Evolutionary conservation across 805 yeast species (phyloP).

Genomic region (Cyberlindnera samutprakarnensis): DNA sequence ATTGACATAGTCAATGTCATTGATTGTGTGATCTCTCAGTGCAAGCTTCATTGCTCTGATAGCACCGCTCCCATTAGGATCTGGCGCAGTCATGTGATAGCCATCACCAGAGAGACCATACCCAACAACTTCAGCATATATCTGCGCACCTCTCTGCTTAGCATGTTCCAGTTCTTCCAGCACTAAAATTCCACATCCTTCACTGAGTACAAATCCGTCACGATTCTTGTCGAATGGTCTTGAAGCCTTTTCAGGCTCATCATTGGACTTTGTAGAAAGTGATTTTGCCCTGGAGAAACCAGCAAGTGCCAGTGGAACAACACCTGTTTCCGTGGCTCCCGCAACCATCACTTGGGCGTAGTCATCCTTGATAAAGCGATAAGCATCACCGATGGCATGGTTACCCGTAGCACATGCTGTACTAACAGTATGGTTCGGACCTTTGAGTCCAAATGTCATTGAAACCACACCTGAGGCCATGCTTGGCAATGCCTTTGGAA

Average conservation of each 20-base stretch:
- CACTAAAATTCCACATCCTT: constrained; percentile 81
- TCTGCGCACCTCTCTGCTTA: constrained; percentile 46
- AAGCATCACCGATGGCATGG: constrained; percentile 91
- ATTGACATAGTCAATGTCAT: constrained; percentile 67
- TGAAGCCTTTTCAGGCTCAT: constrained; percentile 58
- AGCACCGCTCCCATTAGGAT: constrained; percentile 79
- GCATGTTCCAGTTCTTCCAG: constrained; percentile 80
- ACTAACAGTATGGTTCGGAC: constrained; percentile 82
- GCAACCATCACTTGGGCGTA: constrained; percentile 84
- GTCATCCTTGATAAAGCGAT: constrained; percentile 67
- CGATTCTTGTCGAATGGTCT: constrained; percentile 81
- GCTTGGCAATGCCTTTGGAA: constrained; percentile 76
- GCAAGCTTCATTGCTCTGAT: constrained; percentile 77
- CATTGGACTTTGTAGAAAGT: constrained; percentile 55
- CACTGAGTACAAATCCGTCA: constrained; percentile 87
- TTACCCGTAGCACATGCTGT: constrained; percentile 98
- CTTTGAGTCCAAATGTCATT: constrained; percentile 66
- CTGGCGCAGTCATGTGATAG: constrained; percentile 88
- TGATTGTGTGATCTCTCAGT: constrained; percentile 36
- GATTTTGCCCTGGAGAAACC: constrained; percentile 91
- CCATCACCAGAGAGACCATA: constrained; percentile 93
- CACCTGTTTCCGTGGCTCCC: constrained; percentile 87
- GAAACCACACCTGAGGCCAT: constrained; percentile 95
- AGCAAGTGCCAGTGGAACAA: constrained; percentile 80
- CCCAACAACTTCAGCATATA: constrained; percentile 78